phyloP scores from a whole-genome alignment of 2,329 filamentous ascomycete species.

The Ascocoryne sarcoides region DNA sequence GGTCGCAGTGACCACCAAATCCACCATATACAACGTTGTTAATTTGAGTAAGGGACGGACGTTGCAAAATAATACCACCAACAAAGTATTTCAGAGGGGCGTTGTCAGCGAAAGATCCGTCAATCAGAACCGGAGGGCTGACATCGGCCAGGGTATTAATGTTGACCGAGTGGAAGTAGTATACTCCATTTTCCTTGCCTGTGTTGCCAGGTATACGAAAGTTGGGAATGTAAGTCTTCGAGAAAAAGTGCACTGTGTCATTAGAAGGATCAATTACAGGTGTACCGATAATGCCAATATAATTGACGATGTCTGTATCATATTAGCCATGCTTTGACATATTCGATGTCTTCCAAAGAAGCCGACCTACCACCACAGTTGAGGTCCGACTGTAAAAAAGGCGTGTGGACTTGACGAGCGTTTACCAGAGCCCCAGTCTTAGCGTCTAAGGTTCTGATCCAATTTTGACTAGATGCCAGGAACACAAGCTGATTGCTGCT shows the following conservation, averaged over 20 bases:
- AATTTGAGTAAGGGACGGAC: slow-evolving; percentile 38
- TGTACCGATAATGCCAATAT: slow-evolving; percentile 38
- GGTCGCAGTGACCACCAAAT: slow-evolving; percentile 47
- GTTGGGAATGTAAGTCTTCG: slow-evolving; percentile 18
- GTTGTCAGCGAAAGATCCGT: slow-evolving; percentile 4
- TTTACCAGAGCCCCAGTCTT: slow-evolving; percentile 29
- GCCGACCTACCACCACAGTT: slow-evolving; percentile 30
- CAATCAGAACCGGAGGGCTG: slow-evolving; percentile 3
- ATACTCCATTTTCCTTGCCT: slow-evolving; percentile 7
- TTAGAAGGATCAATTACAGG: slow-evolving; percentile 38
- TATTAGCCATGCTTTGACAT: background rate
- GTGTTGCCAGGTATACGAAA: slow-evolving; percentile 9
- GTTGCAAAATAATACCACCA: slow-evolving; percentile 43
- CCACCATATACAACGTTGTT: slow-evolving; percentile 41
- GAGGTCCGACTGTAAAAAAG: slow-evolving; percentile 41
- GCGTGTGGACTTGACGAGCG: slow-evolving; percentile 32
- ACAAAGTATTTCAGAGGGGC: slow-evolving; percentile 33
- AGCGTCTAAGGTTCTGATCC: slow-evolving; percentile 30
- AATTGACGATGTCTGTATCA: slow-evolving; percentile 36
- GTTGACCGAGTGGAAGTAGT: slow-evolving; percentile 6
- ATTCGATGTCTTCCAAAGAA: background rate
- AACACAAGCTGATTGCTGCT: slow-evolving; percentile 27
- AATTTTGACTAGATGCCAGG: slow-evolving; percentile 29
- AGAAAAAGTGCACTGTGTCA: slow-evolving; percentile 36
- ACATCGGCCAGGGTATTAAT: slow-evolving; percentile 5